phyloP scores from a whole-genome alignment of 495 filamentous ascomycete species.

The Aspergillus incahuasiensis region DNA sequence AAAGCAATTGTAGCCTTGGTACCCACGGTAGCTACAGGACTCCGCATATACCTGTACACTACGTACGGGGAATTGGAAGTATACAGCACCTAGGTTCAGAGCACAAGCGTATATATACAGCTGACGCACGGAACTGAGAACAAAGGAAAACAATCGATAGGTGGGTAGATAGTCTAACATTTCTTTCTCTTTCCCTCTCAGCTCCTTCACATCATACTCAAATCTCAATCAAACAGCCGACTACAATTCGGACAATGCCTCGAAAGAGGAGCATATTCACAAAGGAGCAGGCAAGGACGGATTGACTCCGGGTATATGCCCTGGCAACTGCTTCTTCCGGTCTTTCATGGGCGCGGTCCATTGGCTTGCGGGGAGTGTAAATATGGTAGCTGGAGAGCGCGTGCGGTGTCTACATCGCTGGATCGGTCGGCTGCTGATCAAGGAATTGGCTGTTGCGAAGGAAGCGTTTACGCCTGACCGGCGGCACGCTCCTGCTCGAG shows the following conservation, averaged over 20 bases:
- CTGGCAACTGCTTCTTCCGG: not conserved
- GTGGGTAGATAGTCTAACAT: conserved; percentile 15
- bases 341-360: not conserved
- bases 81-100: not conserved
- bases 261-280: not conserved
- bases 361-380: not conserved
- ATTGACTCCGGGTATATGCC: conserved; percentile 2
- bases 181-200: conserved; percentile 3
- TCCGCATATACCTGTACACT: not conserved
- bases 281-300: not conserved
- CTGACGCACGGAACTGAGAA: not conserved
- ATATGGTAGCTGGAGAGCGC: not conserved
- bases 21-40: too few species aligned
- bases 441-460: conserved; percentile 9
- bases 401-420: not conserved
- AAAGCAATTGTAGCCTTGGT: too few species aligned
- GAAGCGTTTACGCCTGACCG: conserved; percentile 29
- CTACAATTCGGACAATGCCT: not conserved
- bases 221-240: not conserved
- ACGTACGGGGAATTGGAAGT: not conserved
- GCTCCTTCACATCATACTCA: not conserved
- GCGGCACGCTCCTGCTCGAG: conserved; percentile 64
- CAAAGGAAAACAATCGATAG: conserved; percentile 4
- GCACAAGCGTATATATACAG: conserved; percentile 15
- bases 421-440: not conserved